phyloP scores from a whole-genome alignment of 257 asterid species.

The Fraxinus excelsior region DNA sequence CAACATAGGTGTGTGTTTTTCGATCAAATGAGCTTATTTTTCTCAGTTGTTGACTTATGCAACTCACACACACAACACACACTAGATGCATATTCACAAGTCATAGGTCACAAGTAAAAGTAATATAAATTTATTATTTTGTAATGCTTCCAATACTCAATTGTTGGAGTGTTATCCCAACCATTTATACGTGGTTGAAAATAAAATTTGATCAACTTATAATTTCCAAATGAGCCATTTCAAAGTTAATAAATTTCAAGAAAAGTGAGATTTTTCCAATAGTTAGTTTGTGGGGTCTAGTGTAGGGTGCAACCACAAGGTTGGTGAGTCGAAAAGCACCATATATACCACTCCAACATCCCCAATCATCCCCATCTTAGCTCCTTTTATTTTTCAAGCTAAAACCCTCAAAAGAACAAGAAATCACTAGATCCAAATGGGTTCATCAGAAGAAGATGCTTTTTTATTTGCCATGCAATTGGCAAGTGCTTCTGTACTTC shows the following conservation, averaged over 20 bases:
- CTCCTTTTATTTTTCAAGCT: neutral
- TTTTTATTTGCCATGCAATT: slow-evolving; percentile 65
- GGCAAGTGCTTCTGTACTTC: slow-evolving; percentile 70
- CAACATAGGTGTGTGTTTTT: no score
- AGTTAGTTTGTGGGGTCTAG: neutral
- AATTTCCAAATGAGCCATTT: no score
- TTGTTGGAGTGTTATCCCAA: no score
- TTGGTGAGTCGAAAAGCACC: slow-evolving; percentile 32
- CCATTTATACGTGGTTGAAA: neutral
- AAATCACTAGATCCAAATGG: slow-evolving; percentile 25
- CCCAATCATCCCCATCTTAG: neutral
- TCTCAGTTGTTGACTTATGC: no score
- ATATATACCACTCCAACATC: slow-evolving; percentile 23
- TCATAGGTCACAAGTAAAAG: no score
- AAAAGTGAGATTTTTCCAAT: neutral
- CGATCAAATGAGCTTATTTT: no score
- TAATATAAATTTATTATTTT: no score
- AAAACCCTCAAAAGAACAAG: neutral
- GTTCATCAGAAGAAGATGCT: slow-evolving; percentile 47
- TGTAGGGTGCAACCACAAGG: neutral
- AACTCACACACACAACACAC: no score
- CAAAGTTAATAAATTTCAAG: neutral
- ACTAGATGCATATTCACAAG: no score
- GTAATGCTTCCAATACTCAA: no score
- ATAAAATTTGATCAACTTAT: no score